Evolutionary conservation across 2,329 filamentous ascomycete genomes (phyloP).

Genomic region (Xylariomycetidae sp.): DNA sequence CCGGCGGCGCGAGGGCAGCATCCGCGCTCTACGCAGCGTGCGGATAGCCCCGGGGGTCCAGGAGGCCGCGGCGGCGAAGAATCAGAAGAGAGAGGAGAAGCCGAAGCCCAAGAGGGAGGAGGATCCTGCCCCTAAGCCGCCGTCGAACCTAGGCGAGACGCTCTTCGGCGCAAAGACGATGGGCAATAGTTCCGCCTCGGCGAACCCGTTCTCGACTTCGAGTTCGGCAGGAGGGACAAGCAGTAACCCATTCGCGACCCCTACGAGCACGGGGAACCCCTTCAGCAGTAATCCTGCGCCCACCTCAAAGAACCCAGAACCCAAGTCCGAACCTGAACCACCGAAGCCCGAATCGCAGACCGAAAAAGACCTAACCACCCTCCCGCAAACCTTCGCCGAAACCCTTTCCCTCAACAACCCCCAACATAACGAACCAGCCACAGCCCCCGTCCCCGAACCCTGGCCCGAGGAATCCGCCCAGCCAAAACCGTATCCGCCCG

Average conservation of each 20-base stretch:
- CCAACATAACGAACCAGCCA: conserved; percentile 28
- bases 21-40: conserved; percentile 69
- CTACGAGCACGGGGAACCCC: conserved; percentile 38
- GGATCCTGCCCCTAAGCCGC: conserved; percentile 26
- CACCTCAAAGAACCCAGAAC: conserved; percentile 4
- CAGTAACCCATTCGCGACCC: conserved; percentile 59
- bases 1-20: conserved; percentile 74
- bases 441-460: conserved; percentile 51
- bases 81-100: conserved; percentile 31
- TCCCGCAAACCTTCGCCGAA: conserved; percentile 64
- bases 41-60: conserved; percentile 38
- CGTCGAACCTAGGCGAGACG: conserved; percentile 56
- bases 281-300: conserved; percentile 33
- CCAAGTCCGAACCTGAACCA: conserved; percentile 17
- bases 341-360: conserved; percentile 29
- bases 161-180: conserved; percentile 63
- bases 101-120: conserved; percentile 28
- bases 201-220: conserved; percentile 60
- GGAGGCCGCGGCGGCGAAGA: conserved; percentile 20
- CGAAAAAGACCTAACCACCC: conserved; percentile 23
- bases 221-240: conserved; percentile 26
- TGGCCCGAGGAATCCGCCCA: conserved; percentile 69
- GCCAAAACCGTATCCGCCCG: conserved; percentile 67
- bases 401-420: conserved; percentile 68
- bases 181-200: conserved; percentile 26